These are phyloP conservation scores for Hyaloscypha bicolor DNA, from an alignment of 495 filamentous ascomycete genomes.

Conservation along the genomic window DNA sequence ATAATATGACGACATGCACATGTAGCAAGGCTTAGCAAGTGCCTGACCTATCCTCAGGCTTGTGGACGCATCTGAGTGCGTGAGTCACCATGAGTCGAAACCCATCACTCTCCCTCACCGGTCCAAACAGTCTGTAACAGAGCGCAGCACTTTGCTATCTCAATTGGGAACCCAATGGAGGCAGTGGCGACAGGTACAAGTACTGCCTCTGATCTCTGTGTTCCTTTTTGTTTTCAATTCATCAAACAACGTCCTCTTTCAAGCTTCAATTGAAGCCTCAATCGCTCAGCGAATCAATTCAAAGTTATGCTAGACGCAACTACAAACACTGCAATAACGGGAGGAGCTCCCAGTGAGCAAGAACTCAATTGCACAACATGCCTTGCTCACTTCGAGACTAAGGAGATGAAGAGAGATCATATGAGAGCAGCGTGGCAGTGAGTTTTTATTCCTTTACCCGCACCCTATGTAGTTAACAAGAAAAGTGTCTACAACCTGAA, in stretches of 20 bases:
- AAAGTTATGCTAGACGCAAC: constrained; percentile 4
- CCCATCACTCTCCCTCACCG: background rate
- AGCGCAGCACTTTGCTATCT: background rate
- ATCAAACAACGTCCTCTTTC: background rate
- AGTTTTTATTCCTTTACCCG: no score
- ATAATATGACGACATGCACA: no score
- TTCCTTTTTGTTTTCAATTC: background rate
- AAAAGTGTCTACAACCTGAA: constrained; percentile 34
- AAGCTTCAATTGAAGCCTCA: background rate
- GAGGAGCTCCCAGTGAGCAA: background rate
- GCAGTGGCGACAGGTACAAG: background rate
- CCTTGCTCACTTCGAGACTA: constrained; percentile 20
- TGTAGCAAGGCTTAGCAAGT: background rate
- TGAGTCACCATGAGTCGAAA: constrained; percentile 12
- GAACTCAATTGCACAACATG: constrained; percentile 20
- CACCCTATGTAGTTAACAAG: no score
- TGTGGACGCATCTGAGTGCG: background rate
- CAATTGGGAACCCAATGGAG: background rate
- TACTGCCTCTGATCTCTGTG: background rate
- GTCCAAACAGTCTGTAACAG: background rate
- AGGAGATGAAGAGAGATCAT: constrained; percentile 19
- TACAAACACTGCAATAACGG: background rate
- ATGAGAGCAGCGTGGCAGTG: constrained; percentile 17
- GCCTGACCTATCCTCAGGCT: background rate
- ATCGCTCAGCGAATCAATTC: background rate